Conservation (phyloP, 306 rosid species). For the Glycine soja region DNA sequence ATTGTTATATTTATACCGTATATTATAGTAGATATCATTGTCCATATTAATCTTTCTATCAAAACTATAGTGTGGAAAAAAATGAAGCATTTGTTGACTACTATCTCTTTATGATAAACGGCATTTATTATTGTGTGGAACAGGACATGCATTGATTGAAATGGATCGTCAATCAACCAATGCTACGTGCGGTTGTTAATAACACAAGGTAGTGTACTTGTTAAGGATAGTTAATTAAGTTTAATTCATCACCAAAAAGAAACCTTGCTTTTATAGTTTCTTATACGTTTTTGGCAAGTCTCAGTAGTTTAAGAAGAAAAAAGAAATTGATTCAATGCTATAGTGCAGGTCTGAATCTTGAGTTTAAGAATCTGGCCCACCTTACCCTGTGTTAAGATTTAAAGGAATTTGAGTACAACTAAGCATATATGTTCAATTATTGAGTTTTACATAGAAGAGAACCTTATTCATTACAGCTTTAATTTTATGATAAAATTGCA, state of each 20-base stretch:
- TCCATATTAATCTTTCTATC: conserved; percentile 4
- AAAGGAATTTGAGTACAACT: conserved; percentile 1
- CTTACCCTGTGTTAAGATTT: not conserved
- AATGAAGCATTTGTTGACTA: conserved; percentile 5
- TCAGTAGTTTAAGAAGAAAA: not conserved
- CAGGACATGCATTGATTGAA: conserved; percentile 9
- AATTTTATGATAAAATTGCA: not conserved
- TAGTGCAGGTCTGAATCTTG: conserved; percentile 13
- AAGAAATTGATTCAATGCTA: not conserved
- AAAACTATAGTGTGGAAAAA: not conserved
- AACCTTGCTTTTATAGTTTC: conserved; percentile 1
- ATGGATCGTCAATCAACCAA: not conserved
- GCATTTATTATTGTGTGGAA: conserved; percentile 21
- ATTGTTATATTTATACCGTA: no score
- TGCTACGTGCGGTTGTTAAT: not conserved
- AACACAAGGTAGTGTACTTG: conserved; percentile 1
- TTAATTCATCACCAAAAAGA: conserved; percentile 14
- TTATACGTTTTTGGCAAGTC: not conserved
- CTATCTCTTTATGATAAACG: conserved; percentile 7
- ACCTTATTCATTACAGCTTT: not conserved
- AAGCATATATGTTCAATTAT: not conserved
- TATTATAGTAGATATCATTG: not conserved
- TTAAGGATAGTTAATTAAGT: not conserved
- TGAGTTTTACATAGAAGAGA: not conserved
- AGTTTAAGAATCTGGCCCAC: conserved; percentile 4